phyloP scores from a whole-genome alignment of 257 asterid genomes.

The Solanum lycopersicoides region DNA sequence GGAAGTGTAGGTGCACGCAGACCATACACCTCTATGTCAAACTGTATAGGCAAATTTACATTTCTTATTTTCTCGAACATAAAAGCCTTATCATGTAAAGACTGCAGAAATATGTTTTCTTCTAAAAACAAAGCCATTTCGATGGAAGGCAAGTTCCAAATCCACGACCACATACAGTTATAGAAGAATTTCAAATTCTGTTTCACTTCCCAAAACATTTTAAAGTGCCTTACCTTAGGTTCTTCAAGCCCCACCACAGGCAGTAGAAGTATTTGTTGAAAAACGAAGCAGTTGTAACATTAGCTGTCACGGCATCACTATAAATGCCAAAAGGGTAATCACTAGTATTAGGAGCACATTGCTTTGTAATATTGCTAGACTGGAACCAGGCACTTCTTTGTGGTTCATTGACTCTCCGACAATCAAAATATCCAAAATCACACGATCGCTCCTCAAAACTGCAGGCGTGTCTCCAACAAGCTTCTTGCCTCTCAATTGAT shows the following conservation, averaged over 20 bases:
- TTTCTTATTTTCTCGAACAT: background rate
- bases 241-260: slow-evolving; percentile 94
- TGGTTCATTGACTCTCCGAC: slow-evolving; percentile 31
- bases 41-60: background rate
- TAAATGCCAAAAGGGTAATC: slow-evolving; percentile 80
- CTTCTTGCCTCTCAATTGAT: slow-evolving; percentile 88
- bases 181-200: background rate
- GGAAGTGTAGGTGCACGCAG: background rate
- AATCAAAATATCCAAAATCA: slow-evolving; percentile 50
- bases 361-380: slow-evolving; percentile 51
- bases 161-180: background rate
- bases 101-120: background rate
- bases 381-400: slow-evolving; percentile 50
- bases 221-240: slow-evolving; percentile 49
- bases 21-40: background rate
- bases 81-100: background rate
- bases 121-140: background rate
- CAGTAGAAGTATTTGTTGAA: slow-evolving; percentile 88
- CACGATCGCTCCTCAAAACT: slow-evolving; percentile 39
- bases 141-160: background rate
- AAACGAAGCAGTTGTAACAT: slow-evolving; percentile 58
- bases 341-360: slow-evolving; percentile 39
- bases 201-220: background rate
- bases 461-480: slow-evolving; percentile 80
- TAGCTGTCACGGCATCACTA: slow-evolving; percentile 55